phyloP scores from a whole-genome alignment of 2,329 filamentous ascomycete genomes.

The Cordyceps javanica region DNA sequence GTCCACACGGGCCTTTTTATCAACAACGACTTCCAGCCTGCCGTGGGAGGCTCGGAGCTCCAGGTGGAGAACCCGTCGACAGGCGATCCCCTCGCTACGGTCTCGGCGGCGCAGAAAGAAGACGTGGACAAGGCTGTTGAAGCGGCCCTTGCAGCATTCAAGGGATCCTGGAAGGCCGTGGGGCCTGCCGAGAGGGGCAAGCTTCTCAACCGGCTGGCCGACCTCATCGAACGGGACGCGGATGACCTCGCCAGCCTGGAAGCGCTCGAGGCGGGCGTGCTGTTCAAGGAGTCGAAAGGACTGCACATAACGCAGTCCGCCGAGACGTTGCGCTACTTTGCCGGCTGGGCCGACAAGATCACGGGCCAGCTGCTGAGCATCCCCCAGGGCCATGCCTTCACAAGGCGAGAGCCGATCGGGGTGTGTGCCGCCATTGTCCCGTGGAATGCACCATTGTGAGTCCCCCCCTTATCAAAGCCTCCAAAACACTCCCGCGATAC shows the following conservation, averaged over 20 bases:
- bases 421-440: conserved; percentile 66
- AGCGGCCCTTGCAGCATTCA: conserved; percentile 15
- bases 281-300: conserved; percentile 12
- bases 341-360: conserved; percentile 65
- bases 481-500: background rate
- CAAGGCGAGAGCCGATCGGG: conserved; percentile 61
- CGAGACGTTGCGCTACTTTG: conserved; percentile 54
- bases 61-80: conserved; percentile 18
- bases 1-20: conserved; percentile 13
- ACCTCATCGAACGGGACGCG: conserved; percentile 12
- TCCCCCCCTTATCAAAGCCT: background rate
- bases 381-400: conserved; percentile 59
- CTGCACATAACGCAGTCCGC: conserved; percentile 13
- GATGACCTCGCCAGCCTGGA: conserved; percentile 14
- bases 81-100: conserved; percentile 18
- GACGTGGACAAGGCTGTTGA: conserved; percentile 15
- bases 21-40: conserved; percentile 13
- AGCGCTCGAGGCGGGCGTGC: conserved; percentile 5
- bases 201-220: conserved; percentile 14
- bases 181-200: conserved; percentile 6
- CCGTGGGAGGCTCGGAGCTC: conserved; percentile 7
- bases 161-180: conserved; percentile 9
- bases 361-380: conserved; percentile 60
- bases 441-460: conserved; percentile 62
- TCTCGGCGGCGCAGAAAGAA: conserved; percentile 14